Conservation (phyloP, 225 moss, liverwort and hornwort species). For the Antitrichia curtipendula region DNA sequence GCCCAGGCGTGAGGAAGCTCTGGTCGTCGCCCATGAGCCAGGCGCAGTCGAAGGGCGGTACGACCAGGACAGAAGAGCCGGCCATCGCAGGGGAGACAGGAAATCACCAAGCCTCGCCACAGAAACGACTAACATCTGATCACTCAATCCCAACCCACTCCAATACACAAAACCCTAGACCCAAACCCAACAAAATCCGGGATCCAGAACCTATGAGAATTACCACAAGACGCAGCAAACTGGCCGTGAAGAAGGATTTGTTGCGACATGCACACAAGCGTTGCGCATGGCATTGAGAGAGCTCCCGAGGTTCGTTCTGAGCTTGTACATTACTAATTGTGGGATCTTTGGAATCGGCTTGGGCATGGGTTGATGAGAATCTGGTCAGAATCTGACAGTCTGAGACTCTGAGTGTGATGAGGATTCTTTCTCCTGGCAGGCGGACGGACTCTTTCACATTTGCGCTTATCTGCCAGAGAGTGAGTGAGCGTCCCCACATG, state of each 20-base stretch:
- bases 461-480: not conserved
- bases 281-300: not conserved
- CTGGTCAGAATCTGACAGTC: not conserved
- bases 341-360: not conserved
- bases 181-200: not conserved
- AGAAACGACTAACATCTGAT: not conserved
- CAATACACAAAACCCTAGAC: not conserved
- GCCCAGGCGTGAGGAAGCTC: constrained; percentile 54
- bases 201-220: not conserved
- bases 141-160: not conserved
- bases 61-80: constrained; percentile 49
- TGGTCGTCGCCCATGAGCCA: constrained; percentile 92
- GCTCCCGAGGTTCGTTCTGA: too few relatives aligned
- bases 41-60: constrained; percentile 96
- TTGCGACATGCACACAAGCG: not conserved
- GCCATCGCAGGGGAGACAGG: constrained; percentile 5
- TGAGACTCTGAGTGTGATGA: too few relatives aligned
- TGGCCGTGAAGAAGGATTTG: not conserved
- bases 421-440: not conserved
- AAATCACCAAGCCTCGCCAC: not conserved
- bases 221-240: not conserved
- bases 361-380: not conserved
- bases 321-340: not conserved
- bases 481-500: not conserved
- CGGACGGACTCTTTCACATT: not conserved